phyloP scores from a whole-genome alignment of 371 early-diverging fungal genomes.

The Choanephora cucurbitarum region DNA sequence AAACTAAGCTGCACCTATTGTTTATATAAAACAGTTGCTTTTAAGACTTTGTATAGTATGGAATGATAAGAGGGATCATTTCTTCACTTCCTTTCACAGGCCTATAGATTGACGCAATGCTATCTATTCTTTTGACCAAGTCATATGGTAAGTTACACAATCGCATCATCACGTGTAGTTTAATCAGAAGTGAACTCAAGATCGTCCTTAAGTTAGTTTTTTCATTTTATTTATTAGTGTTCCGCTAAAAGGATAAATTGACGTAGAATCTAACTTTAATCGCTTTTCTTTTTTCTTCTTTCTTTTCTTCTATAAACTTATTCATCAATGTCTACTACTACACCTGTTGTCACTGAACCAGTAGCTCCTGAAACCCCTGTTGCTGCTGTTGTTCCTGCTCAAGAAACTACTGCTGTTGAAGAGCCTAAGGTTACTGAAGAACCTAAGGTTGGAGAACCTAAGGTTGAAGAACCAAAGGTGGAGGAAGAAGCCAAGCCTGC shows the following conservation, averaged over 20 bases:
- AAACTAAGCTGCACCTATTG: too few relatives aligned
- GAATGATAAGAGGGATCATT: too few relatives aligned
- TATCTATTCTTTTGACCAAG: neutral
- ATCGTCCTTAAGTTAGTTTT: conserved; percentile 3
- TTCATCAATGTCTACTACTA: too few relatives aligned
- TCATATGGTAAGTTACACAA: neutral
- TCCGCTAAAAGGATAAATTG: conserved; percentile 17
- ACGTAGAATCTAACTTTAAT: neutral
- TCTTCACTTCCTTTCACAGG: too few relatives aligned
- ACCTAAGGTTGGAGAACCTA: conserved; percentile 13
- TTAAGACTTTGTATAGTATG: too few relatives aligned
- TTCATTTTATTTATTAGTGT: conserved; percentile 7
- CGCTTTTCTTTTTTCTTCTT: conserved; percentile 8
- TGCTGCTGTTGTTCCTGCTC: neutral
- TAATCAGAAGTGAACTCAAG: neutral
- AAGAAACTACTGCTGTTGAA: neutral
- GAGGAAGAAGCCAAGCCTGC: conserved; percentile 11
- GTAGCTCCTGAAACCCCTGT: neutral
- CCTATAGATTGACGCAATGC: neutral
- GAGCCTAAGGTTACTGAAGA: conserved; percentile 6
- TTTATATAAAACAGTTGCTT: too few relatives aligned
- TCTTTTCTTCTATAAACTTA: conserved; percentile 10
- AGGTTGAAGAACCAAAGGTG: neutral
- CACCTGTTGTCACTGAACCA: conserved; percentile 16
- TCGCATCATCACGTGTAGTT: neutral